Evolutionary conservation across 129 eudicot species (phyloP).

Genomic region (Smallanthus sonchifolius): DNA sequence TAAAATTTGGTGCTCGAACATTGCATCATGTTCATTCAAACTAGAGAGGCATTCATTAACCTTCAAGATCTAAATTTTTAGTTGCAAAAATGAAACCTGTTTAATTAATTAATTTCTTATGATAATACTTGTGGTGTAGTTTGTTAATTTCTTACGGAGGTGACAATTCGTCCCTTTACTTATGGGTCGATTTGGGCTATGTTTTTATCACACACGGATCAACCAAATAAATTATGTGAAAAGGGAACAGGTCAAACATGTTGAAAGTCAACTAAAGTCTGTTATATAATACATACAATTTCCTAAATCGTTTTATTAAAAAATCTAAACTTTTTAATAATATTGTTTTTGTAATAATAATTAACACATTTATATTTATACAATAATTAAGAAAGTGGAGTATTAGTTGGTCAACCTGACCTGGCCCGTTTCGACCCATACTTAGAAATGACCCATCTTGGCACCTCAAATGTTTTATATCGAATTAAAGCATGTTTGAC

Average conservation of each 20-base stretch:
- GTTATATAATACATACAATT: not conserved
- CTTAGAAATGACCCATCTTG: not conserved
- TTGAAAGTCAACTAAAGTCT: not conserved
- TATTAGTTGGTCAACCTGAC: not conserved
- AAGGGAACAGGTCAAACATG: not conserved
- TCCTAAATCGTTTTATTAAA: not conserved
- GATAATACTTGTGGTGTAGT: not conserved
- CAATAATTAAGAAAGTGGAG: not conserved
- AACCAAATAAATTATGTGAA: not conserved
- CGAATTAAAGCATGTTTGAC: conserved; percentile 14
- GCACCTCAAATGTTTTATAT: not conserved
- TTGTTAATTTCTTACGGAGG: not conserved
- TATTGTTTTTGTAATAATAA: not conserved
- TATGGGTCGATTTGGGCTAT: not conserved
- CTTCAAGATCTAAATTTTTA: not conserved
- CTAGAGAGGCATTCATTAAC: not conserved
- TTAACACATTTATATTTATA: not conserved
- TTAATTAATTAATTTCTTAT: not conserved
- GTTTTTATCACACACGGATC: not conserved
- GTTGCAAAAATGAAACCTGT: not conserved
- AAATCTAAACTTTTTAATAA: not conserved
- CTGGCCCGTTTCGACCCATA: not conserved
- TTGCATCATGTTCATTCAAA: not conserved
- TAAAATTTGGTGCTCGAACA: not conserved
- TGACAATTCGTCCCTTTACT: not conserved